Conservation (phyloP, 2,329 filamentous ascomycete species). For the Huntiella decipiens region DNA sequence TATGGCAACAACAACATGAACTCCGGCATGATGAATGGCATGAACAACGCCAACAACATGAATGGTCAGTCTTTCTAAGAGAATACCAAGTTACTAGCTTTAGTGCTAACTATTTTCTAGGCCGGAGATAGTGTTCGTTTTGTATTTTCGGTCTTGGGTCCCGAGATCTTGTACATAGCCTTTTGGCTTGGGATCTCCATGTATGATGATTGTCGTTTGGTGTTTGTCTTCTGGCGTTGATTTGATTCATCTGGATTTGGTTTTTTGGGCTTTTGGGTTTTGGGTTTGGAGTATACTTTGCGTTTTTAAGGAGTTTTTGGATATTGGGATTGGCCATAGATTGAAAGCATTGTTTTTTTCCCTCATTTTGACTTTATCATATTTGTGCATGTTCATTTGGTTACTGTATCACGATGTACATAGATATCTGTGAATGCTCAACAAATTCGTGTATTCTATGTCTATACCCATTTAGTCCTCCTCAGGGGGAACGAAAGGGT, state of each 20-base stretch:
- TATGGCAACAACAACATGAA: conserved; percentile 6
- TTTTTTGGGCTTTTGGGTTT: conserved; percentile 3
- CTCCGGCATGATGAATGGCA: conserved; percentile 1
- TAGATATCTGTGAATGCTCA: too few species aligned
- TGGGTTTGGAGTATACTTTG: not conserved
- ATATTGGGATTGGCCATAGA: too few species aligned
- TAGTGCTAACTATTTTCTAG: too few species aligned
- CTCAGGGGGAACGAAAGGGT: conserved; percentile 51
- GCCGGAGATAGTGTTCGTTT: too few species aligned
- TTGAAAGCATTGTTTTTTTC: too few species aligned
- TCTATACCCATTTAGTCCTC: conserved; percentile 6
- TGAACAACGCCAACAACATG: conserved; percentile 10
- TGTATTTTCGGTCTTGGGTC: not conserved
- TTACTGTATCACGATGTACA: too few species aligned
- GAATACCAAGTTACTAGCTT: too few species aligned
- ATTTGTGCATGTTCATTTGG: too few species aligned
- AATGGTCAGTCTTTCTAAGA: conserved; percentile 1
- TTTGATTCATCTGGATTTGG: not conserved
- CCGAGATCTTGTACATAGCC: not conserved
- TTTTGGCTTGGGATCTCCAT: not conserved
- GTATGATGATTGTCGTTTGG: not conserved
- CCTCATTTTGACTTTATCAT: too few species aligned
- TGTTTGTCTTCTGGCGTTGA: too few species aligned
- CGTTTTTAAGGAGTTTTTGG: too few species aligned
- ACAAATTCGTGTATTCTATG: too few species aligned